Conservation (phyloP, 2,329 filamentous ascomycete genomes). For the Ceratocystis colombiana region DNA sequence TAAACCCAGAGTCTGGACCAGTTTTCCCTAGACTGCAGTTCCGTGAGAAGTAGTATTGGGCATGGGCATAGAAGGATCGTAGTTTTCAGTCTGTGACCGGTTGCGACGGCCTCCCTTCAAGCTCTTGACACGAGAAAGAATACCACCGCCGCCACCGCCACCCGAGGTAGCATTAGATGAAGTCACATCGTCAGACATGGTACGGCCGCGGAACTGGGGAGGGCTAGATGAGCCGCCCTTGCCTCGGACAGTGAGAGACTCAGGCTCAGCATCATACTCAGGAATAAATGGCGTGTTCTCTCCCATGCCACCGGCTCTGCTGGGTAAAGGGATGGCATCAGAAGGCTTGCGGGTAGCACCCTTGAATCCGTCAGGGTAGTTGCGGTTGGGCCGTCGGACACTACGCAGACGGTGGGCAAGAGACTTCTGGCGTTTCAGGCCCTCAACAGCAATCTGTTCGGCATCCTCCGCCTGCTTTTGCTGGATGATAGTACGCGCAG, state of each 20-base stretch:
- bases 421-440: constrained; percentile 83
- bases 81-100: constrained; percentile 24
- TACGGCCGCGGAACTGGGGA: constrained; percentile 19
- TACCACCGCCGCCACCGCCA: constrained; percentile 46
- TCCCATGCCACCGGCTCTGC: constrained; percentile 23
- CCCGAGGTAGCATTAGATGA: constrained; percentile 28
- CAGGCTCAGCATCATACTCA: constrained; percentile 56
- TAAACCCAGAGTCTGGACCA: constrained; percentile 25
- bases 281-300: constrained; percentile 22
- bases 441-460: constrained; percentile 44
- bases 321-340: constrained; percentile 31
- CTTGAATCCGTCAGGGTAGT: constrained; percentile 34
- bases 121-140: constrained; percentile 72
- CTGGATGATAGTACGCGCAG: constrained; percentile 67
- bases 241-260: constrained; percentile 40
- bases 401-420: constrained; percentile 83
- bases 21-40: constrained; percentile 35
- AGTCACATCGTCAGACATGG: constrained; percentile 22
- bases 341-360: constrained; percentile 36
- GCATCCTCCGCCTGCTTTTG: constrained; percentile 61
- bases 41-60: constrained; percentile 30
- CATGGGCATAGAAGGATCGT: constrained; percentile 24
- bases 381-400: constrained; percentile 49
- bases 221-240: constrained; percentile 28
- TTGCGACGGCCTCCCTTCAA: constrained; percentile 56